phyloP scores from a whole-genome alignment of 1,139 yeast species.

The Groenewaldozyma auringiensis region DNA sequence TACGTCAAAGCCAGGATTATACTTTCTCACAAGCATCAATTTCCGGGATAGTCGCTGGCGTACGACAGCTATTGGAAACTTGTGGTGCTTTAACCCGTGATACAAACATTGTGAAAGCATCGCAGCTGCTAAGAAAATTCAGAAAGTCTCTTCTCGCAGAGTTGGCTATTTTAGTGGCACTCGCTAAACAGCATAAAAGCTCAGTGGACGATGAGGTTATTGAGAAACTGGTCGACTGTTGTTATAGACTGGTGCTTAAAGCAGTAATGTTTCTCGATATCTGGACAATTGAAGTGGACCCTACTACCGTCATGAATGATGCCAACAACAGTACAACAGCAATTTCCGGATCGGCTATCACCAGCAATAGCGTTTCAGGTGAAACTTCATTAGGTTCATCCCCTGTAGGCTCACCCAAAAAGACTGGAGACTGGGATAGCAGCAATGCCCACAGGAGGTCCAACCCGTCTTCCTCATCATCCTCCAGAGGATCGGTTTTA shows the following conservation, averaged over 20 bases:
- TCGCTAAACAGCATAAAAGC: constrained; percentile 76
- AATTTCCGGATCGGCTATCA: constrained; percentile 1
- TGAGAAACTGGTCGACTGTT: constrained; percentile 62
- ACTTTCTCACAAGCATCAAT: constrained; percentile 37
- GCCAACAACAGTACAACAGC: constrained; percentile 5
- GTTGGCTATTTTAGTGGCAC: constrained; percentile 80
- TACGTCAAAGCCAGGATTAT: constrained; percentile 13
- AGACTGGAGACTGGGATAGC: background rate
- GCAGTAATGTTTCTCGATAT: constrained; percentile 65
- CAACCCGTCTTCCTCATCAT: background rate
- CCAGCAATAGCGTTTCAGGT: constrained; percentile 4
- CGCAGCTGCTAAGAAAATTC: constrained; percentile 61
- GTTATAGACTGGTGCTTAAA: constrained; percentile 65
- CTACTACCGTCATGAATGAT: constrained; percentile 12
- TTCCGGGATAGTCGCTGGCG: constrained; percentile 74
- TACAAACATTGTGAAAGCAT: constrained; percentile 63
- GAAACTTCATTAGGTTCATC: constrained; percentile 2
- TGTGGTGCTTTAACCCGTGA: constrained; percentile 84
- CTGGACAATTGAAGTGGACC: constrained; percentile 45
- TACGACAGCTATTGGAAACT: constrained; percentile 61
- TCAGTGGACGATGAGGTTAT: constrained; percentile 59
- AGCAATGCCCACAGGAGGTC: background rate
- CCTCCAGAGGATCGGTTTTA: constrained; percentile 24
- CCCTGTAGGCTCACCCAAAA: background rate
- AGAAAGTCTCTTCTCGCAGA: constrained; percentile 81